Percentiles rank a stretch among this genome's conserved stretches.
Evolutionary conservation across 371 early-diverging fungal species (phyloP).

Genomic region (Dinochytrium kinnereticum): DNA sequence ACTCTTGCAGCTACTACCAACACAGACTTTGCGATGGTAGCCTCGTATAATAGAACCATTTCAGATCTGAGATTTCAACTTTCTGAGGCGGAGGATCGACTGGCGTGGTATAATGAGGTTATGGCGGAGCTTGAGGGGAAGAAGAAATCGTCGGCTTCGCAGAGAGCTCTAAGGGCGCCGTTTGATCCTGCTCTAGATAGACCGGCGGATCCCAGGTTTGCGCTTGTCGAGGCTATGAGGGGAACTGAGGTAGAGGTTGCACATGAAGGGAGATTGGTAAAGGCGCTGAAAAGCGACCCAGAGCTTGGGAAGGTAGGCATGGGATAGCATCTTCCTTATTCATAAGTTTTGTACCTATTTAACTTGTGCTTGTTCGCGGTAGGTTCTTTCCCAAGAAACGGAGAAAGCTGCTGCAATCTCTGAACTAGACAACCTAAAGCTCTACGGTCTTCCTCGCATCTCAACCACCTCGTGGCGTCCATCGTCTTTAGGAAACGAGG

Average conservation of each 20-base stretch:
- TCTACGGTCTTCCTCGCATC: conserved; percentile 31
- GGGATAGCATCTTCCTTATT: background rate
- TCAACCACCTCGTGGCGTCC: conserved; percentile 18
- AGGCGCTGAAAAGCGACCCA: conserved; percentile 42
- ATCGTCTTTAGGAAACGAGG: conserved; percentile 12
- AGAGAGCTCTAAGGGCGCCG: conserved; percentile 22
- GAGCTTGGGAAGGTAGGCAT: conserved; percentile 35
- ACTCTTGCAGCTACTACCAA: background rate
- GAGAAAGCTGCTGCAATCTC: background rate
- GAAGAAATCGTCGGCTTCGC: conserved; percentile 13
- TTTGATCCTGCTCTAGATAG: conserved; percentile 32
- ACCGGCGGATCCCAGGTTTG: conserved; percentile 22
- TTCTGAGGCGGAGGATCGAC: conserved; percentile 49
- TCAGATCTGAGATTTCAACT: conserved; percentile 42
- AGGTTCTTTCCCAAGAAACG: conserved; percentile 12
- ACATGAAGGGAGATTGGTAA: conserved; percentile 40
- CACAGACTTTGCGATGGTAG: conserved; percentile 12
- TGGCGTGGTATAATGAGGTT: conserved; percentile 57
- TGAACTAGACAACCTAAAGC: conserved; percentile 3
- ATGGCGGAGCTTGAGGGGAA: conserved; percentile 29
- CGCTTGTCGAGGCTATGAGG: conserved; percentile 9
- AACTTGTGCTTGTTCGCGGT: too few relatives aligned
- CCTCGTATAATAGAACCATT: conserved; percentile 42
- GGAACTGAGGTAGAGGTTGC: conserved; percentile 28
- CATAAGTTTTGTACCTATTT: background rate